These are phyloP conservation scores for Saccharomycopsis sp. DNA, from an alignment of 805 yeast genomes.

Conservation along the genomic window DNA sequence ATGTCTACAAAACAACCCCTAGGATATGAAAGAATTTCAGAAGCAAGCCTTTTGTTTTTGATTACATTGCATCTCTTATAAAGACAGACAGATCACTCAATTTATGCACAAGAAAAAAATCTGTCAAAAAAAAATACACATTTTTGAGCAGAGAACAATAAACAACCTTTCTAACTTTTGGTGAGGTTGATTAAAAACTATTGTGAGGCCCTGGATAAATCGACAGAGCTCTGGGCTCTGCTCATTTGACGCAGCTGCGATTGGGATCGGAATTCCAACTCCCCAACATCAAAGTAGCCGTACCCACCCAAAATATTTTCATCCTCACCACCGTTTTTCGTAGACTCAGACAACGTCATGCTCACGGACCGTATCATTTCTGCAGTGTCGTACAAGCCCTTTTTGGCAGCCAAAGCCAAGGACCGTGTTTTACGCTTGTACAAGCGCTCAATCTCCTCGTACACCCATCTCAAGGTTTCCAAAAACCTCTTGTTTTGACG, in stretches of 20 bases:
- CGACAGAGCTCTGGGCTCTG: constrained; percentile 15
- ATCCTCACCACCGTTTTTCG: not conserved
- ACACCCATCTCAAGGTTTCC: constrained; percentile 61
- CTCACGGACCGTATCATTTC: constrained; percentile 18
- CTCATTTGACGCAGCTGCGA: constrained; percentile 15
- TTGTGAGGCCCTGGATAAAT: too few species aligned
- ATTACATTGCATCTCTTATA: too few species aligned
- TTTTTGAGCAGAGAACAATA: too few species aligned
- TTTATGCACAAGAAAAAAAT: too few species aligned
- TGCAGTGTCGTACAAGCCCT: constrained; percentile 1
- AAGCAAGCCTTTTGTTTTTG: too few species aligned
- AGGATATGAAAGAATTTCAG: too few species aligned
- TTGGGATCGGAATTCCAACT: constrained; percentile 51
- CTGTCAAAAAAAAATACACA: too few species aligned
- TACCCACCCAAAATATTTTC: constrained; percentile 55
- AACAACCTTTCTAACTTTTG: too few species aligned
- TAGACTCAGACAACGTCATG: constrained; percentile 16
- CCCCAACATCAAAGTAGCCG: constrained; percentile 68
- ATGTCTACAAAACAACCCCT: too few species aligned
- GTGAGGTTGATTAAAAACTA: too few species aligned
- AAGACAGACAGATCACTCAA: too few species aligned
- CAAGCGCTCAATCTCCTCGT: constrained; percentile 48
- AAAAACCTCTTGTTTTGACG: constrained; percentile 76
- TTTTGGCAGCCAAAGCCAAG: not conserved
- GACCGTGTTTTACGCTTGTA: constrained; percentile 25